These are phyloP conservation scores for Suillus luteus DNA, from an alignment of 768 basidiomycete genomes.

Conservation along the genomic window DNA sequence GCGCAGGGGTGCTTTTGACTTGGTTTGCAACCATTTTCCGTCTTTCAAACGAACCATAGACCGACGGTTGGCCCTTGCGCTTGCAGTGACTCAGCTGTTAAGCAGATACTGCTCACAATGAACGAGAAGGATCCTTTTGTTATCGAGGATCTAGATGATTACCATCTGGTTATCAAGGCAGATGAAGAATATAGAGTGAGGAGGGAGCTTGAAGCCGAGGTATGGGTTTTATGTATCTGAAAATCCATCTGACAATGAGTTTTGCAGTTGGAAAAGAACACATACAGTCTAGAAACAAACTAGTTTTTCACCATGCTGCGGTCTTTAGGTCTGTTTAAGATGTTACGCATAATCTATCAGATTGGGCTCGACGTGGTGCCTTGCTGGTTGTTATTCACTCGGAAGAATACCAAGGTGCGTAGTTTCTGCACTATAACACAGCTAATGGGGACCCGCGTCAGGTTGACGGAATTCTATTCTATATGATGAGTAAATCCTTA, in stretches of 20 bases:
- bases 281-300: slow-evolving; percentile 64
- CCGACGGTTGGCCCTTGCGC: slow-evolving; percentile 4
- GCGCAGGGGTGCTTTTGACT: slow-evolving; percentile 62
- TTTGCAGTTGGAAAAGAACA: slow-evolving; percentile 79
- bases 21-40: slow-evolving; percentile 46
- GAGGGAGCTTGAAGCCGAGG: slow-evolving; percentile 76
- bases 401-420: not conserved
- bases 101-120: slow-evolving; percentile 82
- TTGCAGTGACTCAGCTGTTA: slow-evolving; percentile 81
- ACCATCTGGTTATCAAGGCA: slow-evolving; percentile 79
- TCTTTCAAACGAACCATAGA: slow-evolving; percentile 1
- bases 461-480: not conserved
- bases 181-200: slow-evolving; percentile 78
- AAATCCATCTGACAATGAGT: slow-evolving; percentile 9
- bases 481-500: not conserved
- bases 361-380: not conserved
- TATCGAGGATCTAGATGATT: slow-evolving; percentile 85
- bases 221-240: slow-evolving; percentile 34
- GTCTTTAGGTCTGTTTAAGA: not conserved
- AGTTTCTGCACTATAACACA: not conserved
- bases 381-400: not conserved
- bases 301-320: not conserved
- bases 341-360: not conserved
- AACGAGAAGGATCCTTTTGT: slow-evolving; percentile 81
- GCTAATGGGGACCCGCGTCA: not conserved